Conservation (phyloP, 768 basidiomycete species). For the Suillus ampliporus region DNA sequence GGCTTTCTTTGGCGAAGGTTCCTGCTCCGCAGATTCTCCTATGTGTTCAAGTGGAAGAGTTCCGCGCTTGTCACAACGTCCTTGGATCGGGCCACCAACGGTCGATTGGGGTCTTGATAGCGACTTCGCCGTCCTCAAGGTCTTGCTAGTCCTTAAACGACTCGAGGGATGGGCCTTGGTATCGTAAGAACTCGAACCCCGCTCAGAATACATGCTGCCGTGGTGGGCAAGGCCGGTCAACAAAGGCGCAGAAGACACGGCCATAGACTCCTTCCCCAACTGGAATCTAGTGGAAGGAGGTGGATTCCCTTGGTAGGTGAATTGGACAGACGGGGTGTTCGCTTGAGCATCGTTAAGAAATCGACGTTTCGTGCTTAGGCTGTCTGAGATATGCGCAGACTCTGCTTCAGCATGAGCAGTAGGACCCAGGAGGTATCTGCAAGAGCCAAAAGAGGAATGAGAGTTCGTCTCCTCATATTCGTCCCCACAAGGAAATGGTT, state of each 20-base stretch:
- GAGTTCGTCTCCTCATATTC: not conserved
- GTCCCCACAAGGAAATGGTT: not conserved
- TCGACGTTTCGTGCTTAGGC: not conserved
- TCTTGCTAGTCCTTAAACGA: not conserved
- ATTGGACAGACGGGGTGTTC: not conserved
- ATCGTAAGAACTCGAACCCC: not conserved
- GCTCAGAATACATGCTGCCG: not conserved
- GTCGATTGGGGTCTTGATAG: not conserved
- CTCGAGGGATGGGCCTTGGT: not conserved
- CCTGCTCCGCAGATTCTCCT: not conserved
- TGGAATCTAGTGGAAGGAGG: not conserved
- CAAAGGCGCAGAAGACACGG: not conserved
- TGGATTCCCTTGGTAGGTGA: not conserved
- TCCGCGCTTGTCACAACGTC: not conserved
- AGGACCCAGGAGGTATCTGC: not conserved
- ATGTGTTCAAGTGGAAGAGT: not conserved
- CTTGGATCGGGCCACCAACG: not conserved
- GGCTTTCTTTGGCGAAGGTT: constrained; percentile 21
- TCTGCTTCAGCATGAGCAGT: not conserved
- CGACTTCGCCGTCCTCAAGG: not conserved
- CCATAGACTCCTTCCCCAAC: not conserved
- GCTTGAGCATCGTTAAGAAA: not conserved
- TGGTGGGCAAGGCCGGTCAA: not conserved
- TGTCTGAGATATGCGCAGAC: no score
- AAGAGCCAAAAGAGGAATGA: not conserved